Conservation (phyloP, 306 rosid species). For the Trifolium dubium region DNA sequence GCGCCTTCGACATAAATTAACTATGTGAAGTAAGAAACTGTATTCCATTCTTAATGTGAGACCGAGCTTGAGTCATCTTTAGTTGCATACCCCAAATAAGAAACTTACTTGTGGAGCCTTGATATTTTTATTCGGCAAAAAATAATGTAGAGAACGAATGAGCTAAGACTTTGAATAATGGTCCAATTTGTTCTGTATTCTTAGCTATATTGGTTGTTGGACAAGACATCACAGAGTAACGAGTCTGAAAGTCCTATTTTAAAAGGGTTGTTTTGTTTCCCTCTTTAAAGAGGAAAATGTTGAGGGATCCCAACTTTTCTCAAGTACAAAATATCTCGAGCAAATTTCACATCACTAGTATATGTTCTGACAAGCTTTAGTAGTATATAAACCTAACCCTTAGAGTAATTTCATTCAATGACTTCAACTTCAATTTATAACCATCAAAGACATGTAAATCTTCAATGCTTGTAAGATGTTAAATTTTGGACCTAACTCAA, state of each 20-base stretch:
- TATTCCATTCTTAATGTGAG: slow-evolving; percentile 9
- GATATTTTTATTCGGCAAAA: slow-evolving; percentile 12
- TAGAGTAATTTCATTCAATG: too few relatives aligned
- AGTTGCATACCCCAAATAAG: neutral
- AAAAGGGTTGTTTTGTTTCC: neutral
- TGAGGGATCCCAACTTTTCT: neutral
- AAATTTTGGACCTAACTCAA: too few relatives aligned
- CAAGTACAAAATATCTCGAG: neutral
- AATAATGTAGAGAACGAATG: neutral
- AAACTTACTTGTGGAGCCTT: slow-evolving; percentile 13
- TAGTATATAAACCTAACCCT: too few relatives aligned
- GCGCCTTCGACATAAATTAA: slow-evolving; percentile 10
- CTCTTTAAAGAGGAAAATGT: neutral
- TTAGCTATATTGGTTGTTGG: slow-evolving; percentile 5
- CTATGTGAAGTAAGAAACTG: slow-evolving; percentile 19
- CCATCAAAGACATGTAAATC: too few relatives aligned
- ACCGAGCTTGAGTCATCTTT: slow-evolving; percentile 6
- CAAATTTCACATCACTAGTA: neutral
- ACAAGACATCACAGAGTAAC: neutral
- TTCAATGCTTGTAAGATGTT: too few relatives aligned
- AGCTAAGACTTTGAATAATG: slow-evolving; percentile 1
- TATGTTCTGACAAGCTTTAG: neutral
- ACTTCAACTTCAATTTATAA: too few relatives aligned
- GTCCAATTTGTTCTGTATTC: neutral
- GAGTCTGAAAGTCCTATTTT: neutral